These are phyloP conservation scores for Lasiosphaeria ovina DNA, from an alignment of 495 filamentous ascomycete species.

Conservation along the genomic window DNA sequence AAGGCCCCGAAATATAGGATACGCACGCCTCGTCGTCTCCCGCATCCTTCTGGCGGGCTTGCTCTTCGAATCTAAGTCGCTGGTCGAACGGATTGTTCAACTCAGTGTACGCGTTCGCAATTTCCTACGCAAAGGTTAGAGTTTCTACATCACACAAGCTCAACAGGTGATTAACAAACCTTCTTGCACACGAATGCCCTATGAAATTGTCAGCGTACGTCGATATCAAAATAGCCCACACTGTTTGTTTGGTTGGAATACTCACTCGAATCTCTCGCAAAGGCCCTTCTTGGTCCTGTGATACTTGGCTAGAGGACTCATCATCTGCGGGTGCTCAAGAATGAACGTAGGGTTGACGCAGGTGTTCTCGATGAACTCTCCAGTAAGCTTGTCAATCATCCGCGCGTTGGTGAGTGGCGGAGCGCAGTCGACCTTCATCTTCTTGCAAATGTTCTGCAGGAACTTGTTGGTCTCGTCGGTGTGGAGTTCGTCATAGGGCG, in stretches of 20 bases:
- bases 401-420: slow-evolving; percentile 91
- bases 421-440: slow-evolving; percentile 85
- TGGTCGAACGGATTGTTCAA: slow-evolving; percentile 97
- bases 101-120: slow-evolving; percentile 95
- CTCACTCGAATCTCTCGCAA: slow-evolving; percentile 84
- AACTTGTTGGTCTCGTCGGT: slow-evolving; percentile 84
- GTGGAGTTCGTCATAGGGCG: slow-evolving; percentile 82
- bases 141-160: too few relatives aligned
- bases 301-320: slow-evolving; percentile 96
- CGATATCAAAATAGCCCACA: not conserved
- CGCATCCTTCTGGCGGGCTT: slow-evolving; percentile 90
- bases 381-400: slow-evolving; percentile 95
- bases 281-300: slow-evolving; percentile 78
- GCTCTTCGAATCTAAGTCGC: slow-evolving; percentile 91
- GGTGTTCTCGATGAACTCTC: slow-evolving; percentile 91
- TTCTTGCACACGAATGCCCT: slow-evolving; percentile 92
- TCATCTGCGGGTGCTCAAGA: slow-evolving; percentile 81
- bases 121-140: slow-evolving; percentile 48
- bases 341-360: slow-evolving; percentile 98
- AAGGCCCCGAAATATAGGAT: not conserved
- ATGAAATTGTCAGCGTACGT: slow-evolving; percentile 9
- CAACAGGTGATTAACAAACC: slow-evolving; percentile 15
- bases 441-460: slow-evolving; percentile 78
- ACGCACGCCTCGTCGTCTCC: slow-evolving; percentile 84
- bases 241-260: not conserved